Conservation (phyloP, 1,139 yeast species). For the Candida sp. region DNA sequence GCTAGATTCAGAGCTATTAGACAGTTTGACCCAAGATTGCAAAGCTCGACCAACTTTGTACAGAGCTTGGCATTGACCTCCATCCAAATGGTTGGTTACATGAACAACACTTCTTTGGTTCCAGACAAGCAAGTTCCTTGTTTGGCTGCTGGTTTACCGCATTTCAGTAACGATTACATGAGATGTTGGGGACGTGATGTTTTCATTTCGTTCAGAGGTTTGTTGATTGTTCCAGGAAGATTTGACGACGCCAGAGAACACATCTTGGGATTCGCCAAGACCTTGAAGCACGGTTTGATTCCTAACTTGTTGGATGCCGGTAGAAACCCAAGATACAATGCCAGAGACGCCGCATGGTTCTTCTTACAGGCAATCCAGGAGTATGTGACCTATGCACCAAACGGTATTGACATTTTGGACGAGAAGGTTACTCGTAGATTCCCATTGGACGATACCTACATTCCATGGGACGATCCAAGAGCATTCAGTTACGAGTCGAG, state of each 20-base stretch:
- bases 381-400: slow-evolving; percentile 69
- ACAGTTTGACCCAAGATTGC: slow-evolving; percentile 57
- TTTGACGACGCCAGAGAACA: slow-evolving; percentile 81
- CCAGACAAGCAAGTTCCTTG: slow-evolving; percentile 71
- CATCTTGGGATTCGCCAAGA: slow-evolving; percentile 86
- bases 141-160: slow-evolving; percentile 97
- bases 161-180: slow-evolving; percentile 89
- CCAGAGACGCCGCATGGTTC: slow-evolving; percentile 98
- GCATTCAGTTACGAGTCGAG: slow-evolving; percentile 79
- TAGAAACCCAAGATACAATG: slow-evolving; percentile 91
- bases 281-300: slow-evolving; percentile 93
- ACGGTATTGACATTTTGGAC: slow-evolving; percentile 68
- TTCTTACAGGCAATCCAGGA: slow-evolving; percentile 89
- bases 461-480: slow-evolving; percentile 66
- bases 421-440: slow-evolving; percentile 82
- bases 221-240: slow-evolving; percentile 78
- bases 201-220: slow-evolving; percentile 84
- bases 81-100: slow-evolving; percentile 82
- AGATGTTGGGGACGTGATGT: slow-evolving; percentile 99
- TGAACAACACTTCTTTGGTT: slow-evolving; percentile 75
- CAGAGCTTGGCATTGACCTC: slow-evolving; percentile 84
- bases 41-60: slow-evolving; percentile 69
- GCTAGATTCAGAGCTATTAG: slow-evolving; percentile 70
- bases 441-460: slow-evolving; percentile 86
- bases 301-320: slow-evolving; percentile 95